Percentiles rank a stretch among this genome's conserved stretches.
Conservation (phyloP, 2,329 filamentous ascomycete genomes). For the Aspergillus tanneri region DNA sequence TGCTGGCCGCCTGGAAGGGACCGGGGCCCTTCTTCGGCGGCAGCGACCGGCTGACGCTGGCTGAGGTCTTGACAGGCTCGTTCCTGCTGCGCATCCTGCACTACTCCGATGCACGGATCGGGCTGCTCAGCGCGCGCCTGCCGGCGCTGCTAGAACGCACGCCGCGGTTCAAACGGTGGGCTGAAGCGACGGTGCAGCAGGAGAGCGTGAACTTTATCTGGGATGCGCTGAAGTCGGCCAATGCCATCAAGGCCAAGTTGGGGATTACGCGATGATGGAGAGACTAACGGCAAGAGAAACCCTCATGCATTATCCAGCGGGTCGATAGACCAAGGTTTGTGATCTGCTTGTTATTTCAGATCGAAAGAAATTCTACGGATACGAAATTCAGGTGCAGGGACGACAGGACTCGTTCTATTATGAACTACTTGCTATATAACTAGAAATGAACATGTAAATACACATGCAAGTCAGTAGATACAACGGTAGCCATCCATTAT, state of each 20-base stretch:
- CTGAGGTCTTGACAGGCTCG: constrained; percentile 59
- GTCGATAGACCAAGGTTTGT: too few relatives aligned
- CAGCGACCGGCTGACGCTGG: constrained; percentile 64
- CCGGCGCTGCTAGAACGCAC: constrained; percentile 50
- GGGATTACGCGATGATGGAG: too few relatives aligned
- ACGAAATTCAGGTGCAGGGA: too few relatives aligned
- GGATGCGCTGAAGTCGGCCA: constrained; percentile 52
- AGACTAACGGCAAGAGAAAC: too few relatives aligned
- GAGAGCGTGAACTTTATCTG: constrained; percentile 67
- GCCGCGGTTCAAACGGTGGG: constrained; percentile 70
- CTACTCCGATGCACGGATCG: constrained; percentile 55
- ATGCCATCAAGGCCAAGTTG: constrained; percentile 45
- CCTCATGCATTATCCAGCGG: too few relatives aligned
- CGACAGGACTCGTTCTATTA: too few relatives aligned
- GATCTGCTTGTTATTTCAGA: too few relatives aligned
- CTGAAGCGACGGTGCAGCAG: constrained; percentile 57
- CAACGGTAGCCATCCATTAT: too few relatives aligned
- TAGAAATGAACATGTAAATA: too few relatives aligned
- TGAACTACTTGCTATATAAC: too few relatives aligned
- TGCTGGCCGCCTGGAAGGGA: constrained; percentile 50
- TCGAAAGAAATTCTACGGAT: too few relatives aligned
- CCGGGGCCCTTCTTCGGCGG: constrained; percentile 63
- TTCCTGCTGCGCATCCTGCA: constrained; percentile 64
- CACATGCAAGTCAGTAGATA: too few relatives aligned
- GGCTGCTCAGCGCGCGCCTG: constrained; percentile 50